phyloP scores from a whole-genome alignment of 2,329 filamentous ascomycete species.

The Hypoxylon sp. region DNA sequence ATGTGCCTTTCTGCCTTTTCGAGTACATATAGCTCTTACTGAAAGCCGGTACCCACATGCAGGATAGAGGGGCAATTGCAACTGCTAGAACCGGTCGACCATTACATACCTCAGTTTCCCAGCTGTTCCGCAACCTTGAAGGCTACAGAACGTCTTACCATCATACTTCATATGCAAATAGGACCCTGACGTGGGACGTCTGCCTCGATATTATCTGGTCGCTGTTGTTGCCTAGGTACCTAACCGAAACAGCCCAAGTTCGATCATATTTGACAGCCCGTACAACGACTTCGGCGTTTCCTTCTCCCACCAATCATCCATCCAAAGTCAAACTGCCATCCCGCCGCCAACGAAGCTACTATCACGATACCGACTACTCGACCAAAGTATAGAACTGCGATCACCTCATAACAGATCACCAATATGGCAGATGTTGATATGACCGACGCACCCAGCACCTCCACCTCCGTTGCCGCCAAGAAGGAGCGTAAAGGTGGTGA shows the following conservation, averaged over 20 bases:
- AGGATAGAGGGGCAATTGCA: too few relatives aligned
- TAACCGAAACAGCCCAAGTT: too few relatives aligned
- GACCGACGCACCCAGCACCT: constrained; percentile 79
- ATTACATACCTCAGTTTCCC: not conserved
- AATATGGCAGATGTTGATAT: constrained; percentile 96
- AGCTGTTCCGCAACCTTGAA: constrained; percentile 25
- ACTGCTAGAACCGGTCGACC: constrained; percentile 6
- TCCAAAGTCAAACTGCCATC: not conserved
- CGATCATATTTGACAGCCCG: not conserved
- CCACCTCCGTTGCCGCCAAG: constrained; percentile 64
- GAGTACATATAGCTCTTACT: too few relatives aligned
- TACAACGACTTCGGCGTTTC: not conserved
- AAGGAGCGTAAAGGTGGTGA: constrained; percentile 61
- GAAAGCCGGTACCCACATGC: too few relatives aligned
- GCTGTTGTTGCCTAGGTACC: not conserved
- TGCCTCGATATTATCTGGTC: not conserved
- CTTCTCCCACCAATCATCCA: not conserved
- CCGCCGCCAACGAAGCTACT: not conserved
- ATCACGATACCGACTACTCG: constrained; percentile 15
- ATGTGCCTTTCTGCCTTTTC: too few relatives aligned
- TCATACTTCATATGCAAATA: not conserved
- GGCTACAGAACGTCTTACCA: not conserved
- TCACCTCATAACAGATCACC: not conserved
- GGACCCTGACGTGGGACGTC: not conserved
- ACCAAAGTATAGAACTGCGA: not conserved